Evolutionary conservation across 768 basidiomycete genomes (phyloP), one percentile per base, ranked within the genome.

Genomic region (Tricholoma saponaceum): DNA sequence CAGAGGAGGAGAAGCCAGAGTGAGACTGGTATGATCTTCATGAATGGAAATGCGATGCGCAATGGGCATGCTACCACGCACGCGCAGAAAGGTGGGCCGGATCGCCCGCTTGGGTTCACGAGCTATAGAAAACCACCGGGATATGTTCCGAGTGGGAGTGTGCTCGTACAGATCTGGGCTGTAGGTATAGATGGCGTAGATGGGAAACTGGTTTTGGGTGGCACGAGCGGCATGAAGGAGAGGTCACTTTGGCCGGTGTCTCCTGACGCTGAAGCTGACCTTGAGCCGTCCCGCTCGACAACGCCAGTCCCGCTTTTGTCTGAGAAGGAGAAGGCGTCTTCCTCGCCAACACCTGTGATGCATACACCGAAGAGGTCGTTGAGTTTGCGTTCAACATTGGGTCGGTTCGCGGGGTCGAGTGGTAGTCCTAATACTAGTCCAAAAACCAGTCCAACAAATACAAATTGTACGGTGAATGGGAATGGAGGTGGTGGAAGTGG

Each of bases 131-230:
- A 77, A 23, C 92, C 94, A 12, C 95, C 95, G 0, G 75, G 76
- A 12, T 85, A 86, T 64, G 84, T 95, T 9, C 82, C 86, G 0
- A 77, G 83, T 47, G 76, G 79, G 25, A 79, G 88, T 56, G 82
- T 95, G 14, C 77, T 97, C 22, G 85, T 97, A 5, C 92, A 95
- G 67, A 89, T 97, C 3, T 92, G 89, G 79, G 91, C 88, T n/a
- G 91, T 93, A 1, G 92, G 85, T 2, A 70, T 96, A 43, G 93
- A 96, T 63, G 77, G 79, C 13, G 73, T 87, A 5, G 95, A 96
- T 72, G 79, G 77, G 5, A 76, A 83, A 54, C 76, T 93, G 58
- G 81, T 91, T 32, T 67, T 73, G 54, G 75, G 74, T 3, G 67
- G 58, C n/a, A 62, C 62, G 18, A 65, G 62, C 33, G 63, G 59